A percentile compares a stretch with the other conserved stretches of the same genome.
phyloP scores from a whole-genome alignment of 2,329 filamentous ascomycete species.

The Botrytis hyacinthi region DNA sequence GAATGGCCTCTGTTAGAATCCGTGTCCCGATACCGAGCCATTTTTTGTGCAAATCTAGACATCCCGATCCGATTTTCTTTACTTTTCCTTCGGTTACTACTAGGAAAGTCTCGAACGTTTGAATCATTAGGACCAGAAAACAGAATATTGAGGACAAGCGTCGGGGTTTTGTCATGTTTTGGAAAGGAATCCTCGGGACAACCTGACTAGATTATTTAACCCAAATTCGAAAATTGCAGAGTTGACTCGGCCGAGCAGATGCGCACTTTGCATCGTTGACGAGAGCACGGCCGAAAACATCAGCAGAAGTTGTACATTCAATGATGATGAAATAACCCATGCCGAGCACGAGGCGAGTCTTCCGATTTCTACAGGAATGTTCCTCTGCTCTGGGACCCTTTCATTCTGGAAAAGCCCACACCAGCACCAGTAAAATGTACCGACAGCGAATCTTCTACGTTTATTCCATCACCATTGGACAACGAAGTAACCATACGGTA shows the following conservation, averaged over 20 bases:
- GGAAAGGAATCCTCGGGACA: no score
- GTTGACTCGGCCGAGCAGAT: not conserved
- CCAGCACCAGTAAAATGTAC: not conserved
- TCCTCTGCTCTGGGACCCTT: not conserved
- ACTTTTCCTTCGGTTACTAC: no score
- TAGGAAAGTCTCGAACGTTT: no score
- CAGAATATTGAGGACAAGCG: no score
- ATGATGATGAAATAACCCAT: not conserved
- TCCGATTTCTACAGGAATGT: not conserved
- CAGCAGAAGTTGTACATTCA: not conserved
- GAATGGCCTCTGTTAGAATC: no score
- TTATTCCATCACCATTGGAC: not conserved
- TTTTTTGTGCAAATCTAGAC: no score
- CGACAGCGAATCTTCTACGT: not conserved
- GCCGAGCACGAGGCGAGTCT: not conserved
- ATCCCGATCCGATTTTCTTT: no score
- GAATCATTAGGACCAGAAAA: no score
- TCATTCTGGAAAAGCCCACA: not conserved
- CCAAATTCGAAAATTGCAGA: not conserved
- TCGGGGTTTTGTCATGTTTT: no score
- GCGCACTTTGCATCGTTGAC: not conserved
- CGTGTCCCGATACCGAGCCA: no score
- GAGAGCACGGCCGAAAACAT: not conserved
- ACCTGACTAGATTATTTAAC: not conserved
- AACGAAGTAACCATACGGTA: no score